Evolutionary conservation across 768 basidiomycete genomes (phyloP).

Genomic region (Cyathus striatus): DNA sequence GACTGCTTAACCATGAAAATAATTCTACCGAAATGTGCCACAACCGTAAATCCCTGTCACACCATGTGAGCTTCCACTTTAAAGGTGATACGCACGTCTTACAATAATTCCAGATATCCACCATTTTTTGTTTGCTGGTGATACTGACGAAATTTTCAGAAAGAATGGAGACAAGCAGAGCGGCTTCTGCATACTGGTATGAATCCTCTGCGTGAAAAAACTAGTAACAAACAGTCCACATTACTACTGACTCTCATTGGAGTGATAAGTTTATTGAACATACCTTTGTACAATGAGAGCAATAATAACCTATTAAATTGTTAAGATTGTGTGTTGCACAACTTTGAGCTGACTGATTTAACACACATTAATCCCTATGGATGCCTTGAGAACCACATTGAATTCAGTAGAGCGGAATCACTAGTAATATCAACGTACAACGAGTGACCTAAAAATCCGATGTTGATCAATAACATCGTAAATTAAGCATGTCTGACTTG

Average conservation of each 20-base stretch:
- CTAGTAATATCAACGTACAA: slow-evolving; percentile 16
- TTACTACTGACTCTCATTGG: too few species aligned
- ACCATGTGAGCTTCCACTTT: too few species aligned
- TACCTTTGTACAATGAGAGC: slow-evolving; percentile 39
- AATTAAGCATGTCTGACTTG: neutral
- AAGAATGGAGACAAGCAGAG: neutral
- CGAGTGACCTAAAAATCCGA: slow-evolving; percentile 23
- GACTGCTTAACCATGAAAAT: neutral
- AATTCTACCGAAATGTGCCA: slow-evolving; percentile 35
- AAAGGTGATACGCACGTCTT: slow-evolving; percentile 4
- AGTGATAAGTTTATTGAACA: slow-evolving; percentile 7
- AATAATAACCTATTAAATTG: slow-evolving; percentile 26
- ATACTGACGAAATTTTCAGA: slow-evolving; percentile 20
- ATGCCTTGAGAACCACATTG: slow-evolving; percentile 19
- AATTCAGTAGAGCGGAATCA: neutral
- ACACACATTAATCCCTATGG: slow-evolving; percentile 32
- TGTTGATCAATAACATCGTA: neutral
- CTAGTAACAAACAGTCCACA: slow-evolving; percentile 11
- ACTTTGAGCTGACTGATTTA: neutral
- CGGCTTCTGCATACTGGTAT: slow-evolving; percentile 22
- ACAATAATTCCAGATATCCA: slow-evolving; percentile 31
- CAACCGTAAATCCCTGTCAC: slow-evolving; percentile 23
- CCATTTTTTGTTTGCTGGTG: slow-evolving; percentile 23
- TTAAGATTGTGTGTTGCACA: neutral
- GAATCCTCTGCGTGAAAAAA: slow-evolving; percentile 35